Percentiles rank a stretch among this genome's conserved stretches.
Conservation (phyloP, 371 early-diverging fungal genomes). For the Haplosporangium sp. region DNA sequence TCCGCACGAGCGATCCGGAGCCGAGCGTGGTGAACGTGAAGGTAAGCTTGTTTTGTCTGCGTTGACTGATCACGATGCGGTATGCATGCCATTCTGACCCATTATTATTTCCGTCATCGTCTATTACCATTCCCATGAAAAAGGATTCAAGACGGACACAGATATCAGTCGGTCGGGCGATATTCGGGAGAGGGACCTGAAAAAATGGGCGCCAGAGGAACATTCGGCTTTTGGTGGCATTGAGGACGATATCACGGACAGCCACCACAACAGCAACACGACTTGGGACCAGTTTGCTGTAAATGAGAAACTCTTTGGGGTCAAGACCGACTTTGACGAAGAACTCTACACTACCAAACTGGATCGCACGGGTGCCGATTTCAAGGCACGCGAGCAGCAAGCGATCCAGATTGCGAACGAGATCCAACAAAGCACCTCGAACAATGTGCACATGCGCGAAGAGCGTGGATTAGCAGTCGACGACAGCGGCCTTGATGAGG, state of each 20-base stretch:
- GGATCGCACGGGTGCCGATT: conserved; percentile 88
- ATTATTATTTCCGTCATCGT: no score
- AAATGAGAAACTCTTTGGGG: conserved; percentile 95
- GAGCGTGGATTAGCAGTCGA: conserved; percentile 85
- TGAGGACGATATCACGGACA: conserved; percentile 58
- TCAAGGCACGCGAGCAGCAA: conserved; percentile 86
- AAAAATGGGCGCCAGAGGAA: conserved; percentile 86
- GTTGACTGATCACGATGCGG: no score
- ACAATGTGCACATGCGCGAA: conserved; percentile 92
- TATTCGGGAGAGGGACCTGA: conserved; percentile 83
- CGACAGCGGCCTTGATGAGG: conserved; percentile 87
- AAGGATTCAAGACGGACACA: conserved; percentile 91
- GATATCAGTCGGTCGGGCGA: conserved; percentile 80
- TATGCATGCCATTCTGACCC: no score
- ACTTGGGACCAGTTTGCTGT: conserved; percentile 99
- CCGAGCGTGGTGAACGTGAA: conserved; percentile 60
- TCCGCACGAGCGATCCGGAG: conserved; percentile 49
- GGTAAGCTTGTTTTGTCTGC: conserved; percentile 19
- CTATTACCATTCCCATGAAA: no score
- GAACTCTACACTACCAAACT: conserved; percentile 95
- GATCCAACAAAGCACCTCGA: conserved; percentile 80
- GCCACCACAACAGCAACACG: conserved; percentile 42
- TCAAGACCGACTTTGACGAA: conserved; percentile 96
- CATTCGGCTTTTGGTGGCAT: conserved; percentile 54
- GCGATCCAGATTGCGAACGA: conserved; percentile 93